phyloP scores from a whole-genome alignment of 2,329 filamentous ascomycete species.

The Scedosporium apiospermum region DNA sequence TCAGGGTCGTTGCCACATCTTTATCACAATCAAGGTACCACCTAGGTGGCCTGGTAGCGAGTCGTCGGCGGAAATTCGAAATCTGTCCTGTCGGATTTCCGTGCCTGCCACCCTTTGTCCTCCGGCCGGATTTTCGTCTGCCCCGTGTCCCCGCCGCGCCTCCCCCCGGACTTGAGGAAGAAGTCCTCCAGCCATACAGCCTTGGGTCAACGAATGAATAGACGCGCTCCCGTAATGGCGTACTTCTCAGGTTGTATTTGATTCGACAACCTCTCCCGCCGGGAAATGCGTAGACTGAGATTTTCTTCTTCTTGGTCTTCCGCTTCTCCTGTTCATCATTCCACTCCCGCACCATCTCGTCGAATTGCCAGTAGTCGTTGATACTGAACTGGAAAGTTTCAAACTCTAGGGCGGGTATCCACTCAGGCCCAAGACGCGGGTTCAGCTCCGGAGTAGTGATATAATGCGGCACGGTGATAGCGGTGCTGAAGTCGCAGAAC shows the following conservation, averaged over 20 bases:
- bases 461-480: conserved; percentile 16
- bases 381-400: not conserved
- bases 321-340: not conserved
- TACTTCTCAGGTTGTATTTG: not conserved
- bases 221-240: not conserved
- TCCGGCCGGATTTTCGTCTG: not conserved
- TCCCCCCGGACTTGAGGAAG: no score
- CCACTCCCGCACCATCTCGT: not conserved
- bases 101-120: not conserved
- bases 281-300: not conserved
- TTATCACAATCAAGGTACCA: not conserved
- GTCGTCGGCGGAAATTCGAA: not conserved
- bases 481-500: conserved; percentile 15
- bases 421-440: not conserved
- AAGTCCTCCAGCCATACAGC: not conserved
- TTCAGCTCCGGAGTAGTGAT: conserved; percentile 4
- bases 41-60: not conserved
- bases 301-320: not conserved
- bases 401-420: not conserved
- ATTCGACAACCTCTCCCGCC: not conserved
- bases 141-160: no score
- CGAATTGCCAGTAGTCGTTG: not conserved
- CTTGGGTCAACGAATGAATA: not conserved
- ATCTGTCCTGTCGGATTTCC: not conserved
- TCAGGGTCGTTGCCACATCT: not conserved